Evolutionary conservation across 2,329 filamentous ascomycete genomes (phyloP).

Genomic region (Emydomyces testavorans): DNA sequence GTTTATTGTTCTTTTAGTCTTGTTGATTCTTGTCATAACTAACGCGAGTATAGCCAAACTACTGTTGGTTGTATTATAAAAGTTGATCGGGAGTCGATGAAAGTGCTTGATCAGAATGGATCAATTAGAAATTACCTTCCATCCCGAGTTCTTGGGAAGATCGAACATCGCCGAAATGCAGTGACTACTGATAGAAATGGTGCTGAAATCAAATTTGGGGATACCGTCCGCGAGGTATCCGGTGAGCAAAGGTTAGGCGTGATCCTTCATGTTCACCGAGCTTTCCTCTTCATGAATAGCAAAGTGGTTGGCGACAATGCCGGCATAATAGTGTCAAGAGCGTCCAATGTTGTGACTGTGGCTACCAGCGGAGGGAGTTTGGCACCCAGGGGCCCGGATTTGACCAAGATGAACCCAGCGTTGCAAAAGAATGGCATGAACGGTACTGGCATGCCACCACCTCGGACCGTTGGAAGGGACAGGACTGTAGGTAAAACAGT

Average conservation of each 20-base stretch:
- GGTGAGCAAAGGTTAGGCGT: constrained; percentile 78
- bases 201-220: constrained; percentile 80
- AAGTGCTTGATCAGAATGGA: constrained; percentile 82
- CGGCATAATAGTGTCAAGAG: constrained; percentile 77
- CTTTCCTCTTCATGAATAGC: constrained; percentile 83
- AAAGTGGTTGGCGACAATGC: constrained; percentile 75
- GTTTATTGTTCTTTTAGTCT: constrained; percentile 20
- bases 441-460: constrained; percentile 53
- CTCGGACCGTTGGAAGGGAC: constrained; percentile 64
- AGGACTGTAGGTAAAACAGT: constrained; percentile 83
- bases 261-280: constrained; percentile 86
- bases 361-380: constrained; percentile 87
- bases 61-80: constrained; percentile 92
- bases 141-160: constrained; percentile 81
- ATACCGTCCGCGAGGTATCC: constrained; percentile 80
- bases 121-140: constrained; percentile 71
- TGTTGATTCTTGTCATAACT: background rate
- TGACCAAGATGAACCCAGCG: constrained; percentile 86
- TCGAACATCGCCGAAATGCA: constrained; percentile 68
- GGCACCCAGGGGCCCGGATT: constrained; percentile 54
- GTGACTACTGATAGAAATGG: constrained; percentile 89
- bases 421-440: constrained; percentile 56
- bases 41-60: constrained; percentile 44
- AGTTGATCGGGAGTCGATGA: constrained; percentile 84
- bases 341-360: constrained; percentile 74